A percentile compares a stretch with the other conserved stretches of the same genome.
Evolutionary conservation across 441 rosid genomes (phyloP).

Genomic region (Raphanus hybrid): DNA sequence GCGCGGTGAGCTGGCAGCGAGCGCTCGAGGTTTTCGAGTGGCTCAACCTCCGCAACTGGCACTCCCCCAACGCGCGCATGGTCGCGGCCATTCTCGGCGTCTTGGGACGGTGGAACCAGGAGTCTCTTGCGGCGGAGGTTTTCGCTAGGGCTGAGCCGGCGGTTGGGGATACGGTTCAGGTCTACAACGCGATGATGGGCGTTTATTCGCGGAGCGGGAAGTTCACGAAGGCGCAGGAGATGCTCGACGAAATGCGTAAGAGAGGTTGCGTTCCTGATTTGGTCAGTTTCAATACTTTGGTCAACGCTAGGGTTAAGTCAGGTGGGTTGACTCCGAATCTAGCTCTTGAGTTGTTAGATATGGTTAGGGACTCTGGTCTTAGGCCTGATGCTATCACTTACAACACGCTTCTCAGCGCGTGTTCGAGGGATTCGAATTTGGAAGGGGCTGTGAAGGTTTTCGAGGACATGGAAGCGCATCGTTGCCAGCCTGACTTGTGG

Average conservation of each 20-base stretch:
- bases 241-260: constrained; percentile 78
- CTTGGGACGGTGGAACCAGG: constrained; percentile 86
- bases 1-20: constrained; percentile 84
- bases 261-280: constrained; percentile 90
- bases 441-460: constrained; percentile 77
- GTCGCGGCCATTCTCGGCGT: constrained; percentile 83
- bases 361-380: constrained; percentile 81
- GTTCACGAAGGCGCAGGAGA: constrained; percentile 67
- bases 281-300: constrained; percentile 90
- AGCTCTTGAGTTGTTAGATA: constrained; percentile 66
- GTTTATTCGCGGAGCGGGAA: constrained; percentile 81
- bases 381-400: constrained; percentile 88
- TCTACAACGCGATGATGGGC: constrained; percentile 96
- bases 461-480: constrained; percentile 69
- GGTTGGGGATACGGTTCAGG: constrained; percentile 77
- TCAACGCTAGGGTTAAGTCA: constrained; percentile 80
- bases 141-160: constrained; percentile 65
- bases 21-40: constrained; percentile 94
- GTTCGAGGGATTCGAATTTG: constrained; percentile 82
- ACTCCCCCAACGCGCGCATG: constrained; percentile 83
- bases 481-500: constrained; percentile 94
- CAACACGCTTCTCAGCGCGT: constrained; percentile 89
- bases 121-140: constrained; percentile 75
- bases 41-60: constrained; percentile 89
- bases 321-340: constrained; percentile 64